Evolutionary conservation across 371 early-diverging fungal genomes (phyloP).

Genomic region (Mortierella polycephala): DNA sequence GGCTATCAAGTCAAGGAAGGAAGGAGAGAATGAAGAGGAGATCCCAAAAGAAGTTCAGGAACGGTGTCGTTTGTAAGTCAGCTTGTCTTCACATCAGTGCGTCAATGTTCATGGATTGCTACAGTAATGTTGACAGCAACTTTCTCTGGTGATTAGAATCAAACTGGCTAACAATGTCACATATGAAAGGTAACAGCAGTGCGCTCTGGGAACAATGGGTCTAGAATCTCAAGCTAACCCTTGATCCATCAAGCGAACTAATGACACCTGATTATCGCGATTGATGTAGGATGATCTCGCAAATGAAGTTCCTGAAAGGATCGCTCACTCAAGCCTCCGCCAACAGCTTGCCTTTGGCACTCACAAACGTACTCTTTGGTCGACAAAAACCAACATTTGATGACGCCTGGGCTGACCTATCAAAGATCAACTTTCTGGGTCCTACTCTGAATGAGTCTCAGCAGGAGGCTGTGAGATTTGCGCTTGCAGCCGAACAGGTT

Average conservation of each 20-base stretch:
- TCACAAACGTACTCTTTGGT: conserved; percentile 61
- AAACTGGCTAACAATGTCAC: conserved; percentile 85
- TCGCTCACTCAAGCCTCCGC: conserved; percentile 24
- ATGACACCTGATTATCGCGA: too few species aligned
- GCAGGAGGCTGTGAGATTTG: conserved; percentile 76
- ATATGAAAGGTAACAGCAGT: conserved; percentile 77
- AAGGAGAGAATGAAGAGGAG: conserved; percentile 66
- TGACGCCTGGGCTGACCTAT: conserved; percentile 14
- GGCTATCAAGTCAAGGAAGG: conserved; percentile 60
- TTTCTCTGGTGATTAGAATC: conserved; percentile 24
- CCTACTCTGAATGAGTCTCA: conserved; percentile 81
- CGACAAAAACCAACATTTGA: conserved; percentile 56
- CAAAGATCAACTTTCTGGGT: conserved; percentile 64
- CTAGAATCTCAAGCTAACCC: too few species aligned
- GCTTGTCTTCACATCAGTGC: neutral
- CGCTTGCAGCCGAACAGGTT: conserved; percentile 72
- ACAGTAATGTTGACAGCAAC: too few species aligned
- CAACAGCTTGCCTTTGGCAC: conserved; percentile 24
- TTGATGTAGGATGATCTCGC: conserved; percentile 33
- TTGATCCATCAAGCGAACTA: too few species aligned
- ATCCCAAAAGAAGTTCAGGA: conserved; percentile 74
- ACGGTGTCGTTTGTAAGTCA: conserved; percentile 70
- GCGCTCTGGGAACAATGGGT: too few species aligned
- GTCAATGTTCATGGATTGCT: too few species aligned
- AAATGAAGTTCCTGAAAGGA: conserved; percentile 42